phyloP scores from a whole-genome alignment of 2,329 filamentous ascomycete genomes.

The Hymenoscyphus linearis region DNA sequence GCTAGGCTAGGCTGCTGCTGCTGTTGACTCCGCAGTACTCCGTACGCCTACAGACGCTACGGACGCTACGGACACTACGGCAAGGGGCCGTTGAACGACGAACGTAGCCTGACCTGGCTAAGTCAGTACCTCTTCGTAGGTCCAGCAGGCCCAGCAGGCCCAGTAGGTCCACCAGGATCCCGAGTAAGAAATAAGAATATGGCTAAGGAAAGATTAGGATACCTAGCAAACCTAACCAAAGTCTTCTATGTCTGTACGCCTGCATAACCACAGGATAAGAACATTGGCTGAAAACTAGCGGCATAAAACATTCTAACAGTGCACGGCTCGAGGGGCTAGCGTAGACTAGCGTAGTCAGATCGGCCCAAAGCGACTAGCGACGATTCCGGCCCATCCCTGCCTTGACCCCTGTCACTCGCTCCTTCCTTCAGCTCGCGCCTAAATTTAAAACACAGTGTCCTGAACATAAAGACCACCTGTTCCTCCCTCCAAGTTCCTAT shows the following conservation, averaged over 20 bases:
- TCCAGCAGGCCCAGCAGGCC: too few species aligned
- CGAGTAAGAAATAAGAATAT: too few species aligned
- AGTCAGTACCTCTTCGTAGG: neutral
- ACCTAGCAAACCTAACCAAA: too few species aligned
- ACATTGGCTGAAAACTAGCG: neutral
- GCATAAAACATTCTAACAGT: neutral
- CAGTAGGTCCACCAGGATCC: too few species aligned
- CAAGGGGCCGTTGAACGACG: neutral
- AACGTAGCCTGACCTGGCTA: neutral
- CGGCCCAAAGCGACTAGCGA: neutral
- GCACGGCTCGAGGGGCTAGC: neutral
- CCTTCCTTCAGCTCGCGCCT: constrained; percentile 10
- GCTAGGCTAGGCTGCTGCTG: too few species aligned
- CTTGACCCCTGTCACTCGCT: neutral
- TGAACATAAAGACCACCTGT: constrained; percentile 18
- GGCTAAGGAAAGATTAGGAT: too few species aligned
- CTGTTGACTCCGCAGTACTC: too few species aligned
- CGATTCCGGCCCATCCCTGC: neutral
- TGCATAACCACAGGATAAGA: neutral
- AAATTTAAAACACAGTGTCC: constrained; percentile 19
- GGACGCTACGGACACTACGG: neutral
- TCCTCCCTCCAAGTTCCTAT: constrained; percentile 7
- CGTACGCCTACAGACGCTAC: too few species aligned
- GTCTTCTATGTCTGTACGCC: neutral
- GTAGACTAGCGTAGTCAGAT: neutral